phyloP scores from a whole-genome alignment of 1,139 yeast genomes.

The Hyphopichia burtonii region DNA sequence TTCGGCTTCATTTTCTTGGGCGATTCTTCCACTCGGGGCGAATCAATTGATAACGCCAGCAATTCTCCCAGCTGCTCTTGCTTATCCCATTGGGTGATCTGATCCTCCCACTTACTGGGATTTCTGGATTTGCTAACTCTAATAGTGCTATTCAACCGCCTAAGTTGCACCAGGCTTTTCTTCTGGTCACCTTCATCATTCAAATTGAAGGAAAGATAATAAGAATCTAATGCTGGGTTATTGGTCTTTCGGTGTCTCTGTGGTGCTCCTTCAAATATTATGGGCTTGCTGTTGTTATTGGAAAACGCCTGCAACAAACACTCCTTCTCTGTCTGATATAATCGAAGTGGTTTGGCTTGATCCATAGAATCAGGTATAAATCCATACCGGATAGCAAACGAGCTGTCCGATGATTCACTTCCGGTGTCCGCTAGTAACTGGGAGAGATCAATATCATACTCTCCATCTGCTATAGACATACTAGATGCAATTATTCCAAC shows the following conservation, averaged over 20 bases:
- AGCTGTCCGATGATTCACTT: conserved; percentile 14
- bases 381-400: conserved; percentile 43
- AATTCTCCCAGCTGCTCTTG: background rate
- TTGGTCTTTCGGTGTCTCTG: conserved; percentile 25
- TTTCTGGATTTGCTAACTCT: conserved; percentile 40
- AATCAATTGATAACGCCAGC: background rate
- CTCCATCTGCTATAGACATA: conserved; percentile 43
- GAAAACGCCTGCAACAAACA: conserved; percentile 32
- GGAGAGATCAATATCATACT: conserved; percentile 42
- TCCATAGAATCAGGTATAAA: conserved; percentile 47
- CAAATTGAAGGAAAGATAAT: conserved; percentile 24
- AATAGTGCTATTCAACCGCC: conserved; percentile 30
- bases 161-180: conserved; percentile 15
- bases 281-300: conserved; percentile 16
- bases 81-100: conserved; percentile 15
- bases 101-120: conserved; percentile 17
- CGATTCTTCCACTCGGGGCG: background rate
- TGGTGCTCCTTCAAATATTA: conserved; percentile 41
- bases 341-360: conserved; percentile 29
- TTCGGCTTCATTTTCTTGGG: conserved; percentile 1
- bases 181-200: conserved; percentile 10
- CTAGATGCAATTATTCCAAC: background rate
- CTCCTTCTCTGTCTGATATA: conserved; percentile 36
- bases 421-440: conserved; percentile 14
- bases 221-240: conserved; percentile 25